Conservation (phyloP, 2,329 filamentous ascomycete genomes). For the Tolypocladium album region DNA sequence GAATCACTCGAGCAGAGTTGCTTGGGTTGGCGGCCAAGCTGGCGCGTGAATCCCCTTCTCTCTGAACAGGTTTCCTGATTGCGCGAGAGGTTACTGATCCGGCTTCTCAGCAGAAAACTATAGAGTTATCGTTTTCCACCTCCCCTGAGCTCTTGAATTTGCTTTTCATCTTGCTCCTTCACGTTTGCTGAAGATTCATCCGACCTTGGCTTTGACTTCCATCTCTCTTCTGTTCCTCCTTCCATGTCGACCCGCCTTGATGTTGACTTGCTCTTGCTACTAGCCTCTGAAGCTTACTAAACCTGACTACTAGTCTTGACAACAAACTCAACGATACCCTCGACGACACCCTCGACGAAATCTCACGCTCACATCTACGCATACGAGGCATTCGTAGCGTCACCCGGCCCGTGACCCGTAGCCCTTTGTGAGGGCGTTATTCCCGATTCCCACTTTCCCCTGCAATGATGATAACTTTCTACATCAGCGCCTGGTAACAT, state of each 20-base stretch:
- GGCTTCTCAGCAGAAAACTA: not conserved
- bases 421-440: not conserved
- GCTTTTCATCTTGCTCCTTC: not conserved
- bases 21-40: not conserved
- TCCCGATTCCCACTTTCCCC: not conserved
- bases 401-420: not conserved
- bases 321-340: not conserved
- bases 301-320: not conserved
- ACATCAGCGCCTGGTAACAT: not conserved
- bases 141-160: not conserved
- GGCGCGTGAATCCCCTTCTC: not conserved
- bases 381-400: not conserved
- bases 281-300: too few species aligned
- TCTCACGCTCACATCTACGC: conserved; percentile 10
- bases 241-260: not conserved
- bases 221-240: not conserved
- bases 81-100: not conserved
- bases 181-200: not conserved
- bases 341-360: not conserved
- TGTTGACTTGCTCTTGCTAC: not conserved
- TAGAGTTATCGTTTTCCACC: not conserved
- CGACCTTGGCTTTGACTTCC: not conserved
- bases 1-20: not conserved
- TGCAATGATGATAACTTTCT: not conserved
- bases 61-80: too few species aligned